Evolutionary conservation across 2,329 filamentous ascomycete species (phyloP).

Genomic region (Fusarium setosum): DNA sequence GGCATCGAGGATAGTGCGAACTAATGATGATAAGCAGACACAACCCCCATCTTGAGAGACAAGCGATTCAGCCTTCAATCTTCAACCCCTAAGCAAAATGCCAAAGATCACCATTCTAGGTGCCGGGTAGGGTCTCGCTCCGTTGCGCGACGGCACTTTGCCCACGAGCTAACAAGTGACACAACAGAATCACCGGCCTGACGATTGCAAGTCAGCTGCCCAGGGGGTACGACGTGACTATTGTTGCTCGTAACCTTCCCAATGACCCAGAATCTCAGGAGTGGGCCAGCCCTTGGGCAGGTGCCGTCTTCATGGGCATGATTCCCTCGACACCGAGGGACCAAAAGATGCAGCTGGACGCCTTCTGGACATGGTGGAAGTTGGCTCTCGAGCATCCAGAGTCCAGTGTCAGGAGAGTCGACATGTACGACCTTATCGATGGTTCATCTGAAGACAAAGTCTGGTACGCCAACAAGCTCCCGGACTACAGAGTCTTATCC

Average conservation of each 20-base stretch:
- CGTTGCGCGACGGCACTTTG: too few relatives aligned
- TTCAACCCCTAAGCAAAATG: too few relatives aligned
- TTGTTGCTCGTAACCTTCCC: constrained; percentile 8
- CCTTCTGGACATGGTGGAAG: constrained; percentile 49
- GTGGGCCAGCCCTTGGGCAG: not conserved
- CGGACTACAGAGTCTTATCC: not conserved
- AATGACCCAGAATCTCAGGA: not conserved
- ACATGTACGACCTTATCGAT: not conserved
- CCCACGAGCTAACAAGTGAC: too few relatives aligned
- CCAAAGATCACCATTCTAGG: not conserved
- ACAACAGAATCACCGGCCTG: constrained; percentile 28
- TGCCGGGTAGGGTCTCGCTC: not conserved
- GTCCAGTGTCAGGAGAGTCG: not conserved
- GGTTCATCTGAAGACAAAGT: not conserved
- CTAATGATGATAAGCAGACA: too few relatives aligned
- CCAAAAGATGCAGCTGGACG: constrained; percentile 16
- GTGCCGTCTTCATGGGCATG: constrained; percentile 11
- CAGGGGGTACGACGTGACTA: constrained; percentile 8
- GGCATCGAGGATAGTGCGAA: too few relatives aligned
- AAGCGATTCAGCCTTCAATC: too few relatives aligned
- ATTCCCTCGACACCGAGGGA: not conserved
- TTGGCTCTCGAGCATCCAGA: not conserved
- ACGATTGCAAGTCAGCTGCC: constrained; percentile 9
- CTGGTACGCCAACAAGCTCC: not conserved
- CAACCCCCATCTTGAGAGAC: too few relatives aligned